Evolutionary conservation across 495 filamentous ascomycete species (phyloP).

Genomic region (Aspergillus egyptiacus): DNA sequence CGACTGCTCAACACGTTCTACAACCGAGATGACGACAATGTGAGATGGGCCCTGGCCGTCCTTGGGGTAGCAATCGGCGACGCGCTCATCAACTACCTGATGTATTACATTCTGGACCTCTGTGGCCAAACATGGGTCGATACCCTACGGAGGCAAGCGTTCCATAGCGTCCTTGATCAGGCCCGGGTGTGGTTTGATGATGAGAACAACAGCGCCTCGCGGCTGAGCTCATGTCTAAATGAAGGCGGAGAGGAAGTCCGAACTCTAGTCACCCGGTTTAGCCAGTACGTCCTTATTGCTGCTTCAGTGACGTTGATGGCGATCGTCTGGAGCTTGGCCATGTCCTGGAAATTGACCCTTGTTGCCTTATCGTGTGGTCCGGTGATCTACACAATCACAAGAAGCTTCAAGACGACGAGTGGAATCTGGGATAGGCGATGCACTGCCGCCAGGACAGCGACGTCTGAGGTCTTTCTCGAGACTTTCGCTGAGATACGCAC

Average conservation of each 20-base stretch:
- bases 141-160: conserved; percentile 57
- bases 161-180: conserved; percentile 69
- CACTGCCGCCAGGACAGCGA: conserved; percentile 51
- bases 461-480: conserved; percentile 62
- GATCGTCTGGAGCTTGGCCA: conserved; percentile 64
- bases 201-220: conserved; percentile 54
- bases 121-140: conserved; percentile 78
- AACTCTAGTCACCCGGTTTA: conserved; percentile 73
- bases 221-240: conserved; percentile 66
- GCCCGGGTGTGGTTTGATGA: conserved; percentile 80
- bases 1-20: conserved; percentile 68
- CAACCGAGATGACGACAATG: conserved; percentile 33
- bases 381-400: conserved; percentile 58
- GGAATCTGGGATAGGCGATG: conserved; percentile 64
- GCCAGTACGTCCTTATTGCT: conserved; percentile 60
- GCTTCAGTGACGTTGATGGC: conserved; percentile 58
- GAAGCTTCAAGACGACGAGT: conserved; percentile 54
- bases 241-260: conserved; percentile 84
- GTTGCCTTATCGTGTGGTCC: conserved; percentile 66
- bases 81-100: conserved; percentile 54
- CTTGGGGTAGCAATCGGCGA: conserved; percentile 64
- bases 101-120: conserved; percentile 64
- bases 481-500: conserved; percentile 78
- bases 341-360: conserved; percentile 78
- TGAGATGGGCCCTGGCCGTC: conserved; percentile 64